Conservation (phyloP, 306 rosid species). For the Dalbergia cultrata region DNA sequence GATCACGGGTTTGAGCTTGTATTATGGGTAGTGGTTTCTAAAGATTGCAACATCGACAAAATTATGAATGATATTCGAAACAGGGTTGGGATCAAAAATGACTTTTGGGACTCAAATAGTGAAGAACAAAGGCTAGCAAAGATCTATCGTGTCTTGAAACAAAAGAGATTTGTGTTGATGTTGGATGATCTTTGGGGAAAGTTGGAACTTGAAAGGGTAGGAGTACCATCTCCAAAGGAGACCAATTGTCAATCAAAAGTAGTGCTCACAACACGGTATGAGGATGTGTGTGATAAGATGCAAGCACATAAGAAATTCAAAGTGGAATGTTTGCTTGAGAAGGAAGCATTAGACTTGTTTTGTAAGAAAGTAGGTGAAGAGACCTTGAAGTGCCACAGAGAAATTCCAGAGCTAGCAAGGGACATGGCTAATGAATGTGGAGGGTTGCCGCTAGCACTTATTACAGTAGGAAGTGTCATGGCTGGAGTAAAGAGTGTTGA, state of each 20-base stretch:
- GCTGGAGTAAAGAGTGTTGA: not conserved
- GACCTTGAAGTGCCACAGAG: not conserved
- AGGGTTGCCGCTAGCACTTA: conserved; percentile 46
- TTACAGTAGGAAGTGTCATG: conserved; percentile 37
- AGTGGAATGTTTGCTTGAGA: conserved; percentile 8
- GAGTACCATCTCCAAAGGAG: conserved; percentile 3
- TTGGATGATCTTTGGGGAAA: conserved; percentile 53
- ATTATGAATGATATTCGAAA: conserved; percentile 33
- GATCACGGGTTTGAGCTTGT: not conserved
- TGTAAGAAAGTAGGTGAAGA: conserved; percentile 29
- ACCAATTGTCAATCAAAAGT: conserved; percentile 27
- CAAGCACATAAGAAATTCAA: conserved; percentile 4
- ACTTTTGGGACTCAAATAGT: not conserved
- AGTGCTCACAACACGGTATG: conserved; percentile 38
- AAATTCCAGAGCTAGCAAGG: conserved; percentile 6
- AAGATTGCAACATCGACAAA: not conserved
- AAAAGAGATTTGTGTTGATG: conserved; percentile 20
- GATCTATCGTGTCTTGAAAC: not conserved
- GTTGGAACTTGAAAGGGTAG: conserved; percentile 33
- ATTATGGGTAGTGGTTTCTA: conserved; percentile 43
- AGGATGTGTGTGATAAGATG: conserved; percentile 50
- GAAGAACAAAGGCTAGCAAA: not conserved
- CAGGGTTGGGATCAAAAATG: not conserved
- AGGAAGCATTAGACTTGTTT: conserved; percentile 42
- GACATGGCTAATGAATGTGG: not conserved